Evolutionary conservation across 2,329 filamentous ascomycete species (phyloP).

Genomic region (Trichoderma oligosporum): DNA sequence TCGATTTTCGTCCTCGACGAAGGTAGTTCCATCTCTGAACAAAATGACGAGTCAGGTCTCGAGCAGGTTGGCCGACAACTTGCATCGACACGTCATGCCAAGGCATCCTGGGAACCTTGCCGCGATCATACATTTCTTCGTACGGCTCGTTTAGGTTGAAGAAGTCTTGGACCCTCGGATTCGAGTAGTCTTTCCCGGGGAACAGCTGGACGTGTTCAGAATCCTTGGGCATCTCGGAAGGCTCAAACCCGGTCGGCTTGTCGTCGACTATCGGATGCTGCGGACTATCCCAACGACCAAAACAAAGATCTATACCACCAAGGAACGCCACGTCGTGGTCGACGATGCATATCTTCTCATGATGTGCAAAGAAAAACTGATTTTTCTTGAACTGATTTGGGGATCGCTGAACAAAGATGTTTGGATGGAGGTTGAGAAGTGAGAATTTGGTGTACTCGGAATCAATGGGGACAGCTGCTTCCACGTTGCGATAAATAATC

Average conservation of each 20-base stretch:
- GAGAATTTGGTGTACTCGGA: slow-evolving; percentile 98
- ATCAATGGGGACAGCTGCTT: slow-evolving; percentile 94
- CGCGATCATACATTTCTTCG: slow-evolving; percentile 97
- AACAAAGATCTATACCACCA: slow-evolving; percentile 93
- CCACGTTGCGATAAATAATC: slow-evolving; percentile 96
- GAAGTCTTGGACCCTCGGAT: slow-evolving; percentile 92
- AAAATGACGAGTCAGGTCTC: slow-evolving; percentile 92
- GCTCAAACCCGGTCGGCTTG: slow-evolving; percentile 90
- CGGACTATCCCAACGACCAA: slow-evolving; percentile 95
- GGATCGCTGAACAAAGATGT: slow-evolving; percentile 92
- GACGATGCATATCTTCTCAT: slow-evolving; percentile 96
- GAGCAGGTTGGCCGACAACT: slow-evolving; percentile 89
- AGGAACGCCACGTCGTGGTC: slow-evolving; percentile 96
- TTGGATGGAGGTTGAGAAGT: slow-evolving; percentile 88
- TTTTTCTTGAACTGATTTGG: slow-evolving; percentile 98
- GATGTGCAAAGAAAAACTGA: slow-evolving; percentile 98
- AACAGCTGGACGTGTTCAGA: slow-evolving; percentile 93
- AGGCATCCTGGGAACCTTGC: slow-evolving; percentile 85
- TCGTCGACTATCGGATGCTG: slow-evolving; percentile 89
- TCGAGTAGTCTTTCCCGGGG: slow-evolving; percentile 98
- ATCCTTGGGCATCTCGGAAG: slow-evolving; percentile 70
- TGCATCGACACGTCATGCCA: slow-evolving; percentile 99
- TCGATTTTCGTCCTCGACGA: slow-evolving; percentile 85
- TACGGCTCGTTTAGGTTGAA: slow-evolving; percentile 90
- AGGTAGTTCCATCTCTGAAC: slow-evolving; percentile 98